A percentile compares a stretch with the other conserved stretches of the same genome.
Conservation (phyloP, 345 rosid genomes). For the Conringia planisiliqua region DNA sequence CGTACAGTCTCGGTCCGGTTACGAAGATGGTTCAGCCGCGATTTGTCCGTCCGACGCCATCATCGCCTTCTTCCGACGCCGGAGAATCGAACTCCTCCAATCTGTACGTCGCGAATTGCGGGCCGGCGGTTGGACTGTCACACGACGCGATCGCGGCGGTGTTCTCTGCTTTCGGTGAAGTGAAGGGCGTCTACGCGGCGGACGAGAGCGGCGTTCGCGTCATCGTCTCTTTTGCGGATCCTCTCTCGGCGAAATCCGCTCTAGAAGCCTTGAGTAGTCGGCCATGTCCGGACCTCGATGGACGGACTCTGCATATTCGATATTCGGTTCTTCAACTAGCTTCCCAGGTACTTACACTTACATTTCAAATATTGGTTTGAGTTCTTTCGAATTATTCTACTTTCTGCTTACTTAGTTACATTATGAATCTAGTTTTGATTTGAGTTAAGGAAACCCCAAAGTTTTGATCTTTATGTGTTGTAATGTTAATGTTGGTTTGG, state of each 20-base stretch:
- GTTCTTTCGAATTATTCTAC: no score
- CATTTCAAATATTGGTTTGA: background rate
- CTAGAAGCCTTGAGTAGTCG: conserved; percentile 46
- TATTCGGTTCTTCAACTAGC: conserved; percentile 54
- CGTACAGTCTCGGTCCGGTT: background rate
- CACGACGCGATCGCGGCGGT: conserved; percentile 50
- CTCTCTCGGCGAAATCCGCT: conserved; percentile 58
- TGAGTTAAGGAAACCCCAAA: conserved; percentile 3
- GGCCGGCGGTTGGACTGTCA: conserved; percentile 79
- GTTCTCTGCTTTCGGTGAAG: conserved; percentile 62
- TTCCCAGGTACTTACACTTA: conserved; percentile 40
- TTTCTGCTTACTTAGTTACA: background rate
- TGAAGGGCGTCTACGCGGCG: conserved; percentile 69
- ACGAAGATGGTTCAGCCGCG: conserved; percentile 47
- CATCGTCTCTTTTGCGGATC: conserved; percentile 53
- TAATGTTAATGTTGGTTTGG: background rate
- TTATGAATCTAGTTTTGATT: background rate
- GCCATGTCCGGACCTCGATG: conserved; percentile 61
- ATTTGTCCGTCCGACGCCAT: conserved; percentile 52
- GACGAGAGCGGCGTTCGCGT: conserved; percentile 91
- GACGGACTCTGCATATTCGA: conserved; percentile 70
- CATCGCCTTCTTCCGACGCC: background rate
- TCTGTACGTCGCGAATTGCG: conserved; percentile 89
- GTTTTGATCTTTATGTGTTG: conserved; percentile 18
- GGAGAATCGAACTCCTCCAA: conserved; percentile 39